phyloP scores from a whole-genome alignment of 129 eudicot species.

The Kitagawia praeruptora region DNA sequence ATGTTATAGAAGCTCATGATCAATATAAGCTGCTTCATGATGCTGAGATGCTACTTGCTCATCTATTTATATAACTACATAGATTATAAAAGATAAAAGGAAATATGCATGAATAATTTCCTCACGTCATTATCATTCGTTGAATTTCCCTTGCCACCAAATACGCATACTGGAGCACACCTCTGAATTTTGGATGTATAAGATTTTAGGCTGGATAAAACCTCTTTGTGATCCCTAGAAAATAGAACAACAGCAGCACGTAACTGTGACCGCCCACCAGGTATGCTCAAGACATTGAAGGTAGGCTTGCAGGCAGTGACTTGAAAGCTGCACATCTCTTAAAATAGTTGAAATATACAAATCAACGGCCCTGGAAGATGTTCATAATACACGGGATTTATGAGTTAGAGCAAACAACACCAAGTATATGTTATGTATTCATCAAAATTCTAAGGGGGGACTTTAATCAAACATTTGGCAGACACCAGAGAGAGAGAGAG shows the following conservation, averaged over 20 bases:
- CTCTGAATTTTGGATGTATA: slow-evolving; percentile 23
- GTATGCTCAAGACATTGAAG: slow-evolving; percentile 13
- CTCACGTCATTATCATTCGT: slow-evolving; percentile 47
- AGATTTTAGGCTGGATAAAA: slow-evolving; percentile 13
- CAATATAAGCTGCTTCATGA: not conserved
- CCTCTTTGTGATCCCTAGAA: slow-evolving; percentile 16
- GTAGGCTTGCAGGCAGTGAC: slow-evolving; percentile 32
- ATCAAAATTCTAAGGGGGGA: too few relatives aligned
- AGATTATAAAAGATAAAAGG: not conserved
- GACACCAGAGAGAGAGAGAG: too few relatives aligned
- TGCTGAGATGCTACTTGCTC: not conserved
- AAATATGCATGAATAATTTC: not conserved
- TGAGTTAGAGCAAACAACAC: too few relatives aligned
- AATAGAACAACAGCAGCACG: slow-evolving; percentile 8
- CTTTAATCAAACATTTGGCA: too few relatives aligned
- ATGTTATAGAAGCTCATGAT: not conserved
- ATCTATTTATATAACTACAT: not conserved
- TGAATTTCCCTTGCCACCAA: slow-evolving; percentile 58
- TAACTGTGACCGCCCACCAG: slow-evolving; percentile 3
- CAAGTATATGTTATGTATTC: too few relatives aligned
- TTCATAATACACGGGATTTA: too few relatives aligned
- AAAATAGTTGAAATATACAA: slow-evolving; percentile 16
- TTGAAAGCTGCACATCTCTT: slow-evolving; percentile 41
- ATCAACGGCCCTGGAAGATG: not conserved
- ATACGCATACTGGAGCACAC: slow-evolving; percentile 38